Conservation (phyloP, 805 yeast genomes). For the Kurtzmaniella fragi region DNA sequence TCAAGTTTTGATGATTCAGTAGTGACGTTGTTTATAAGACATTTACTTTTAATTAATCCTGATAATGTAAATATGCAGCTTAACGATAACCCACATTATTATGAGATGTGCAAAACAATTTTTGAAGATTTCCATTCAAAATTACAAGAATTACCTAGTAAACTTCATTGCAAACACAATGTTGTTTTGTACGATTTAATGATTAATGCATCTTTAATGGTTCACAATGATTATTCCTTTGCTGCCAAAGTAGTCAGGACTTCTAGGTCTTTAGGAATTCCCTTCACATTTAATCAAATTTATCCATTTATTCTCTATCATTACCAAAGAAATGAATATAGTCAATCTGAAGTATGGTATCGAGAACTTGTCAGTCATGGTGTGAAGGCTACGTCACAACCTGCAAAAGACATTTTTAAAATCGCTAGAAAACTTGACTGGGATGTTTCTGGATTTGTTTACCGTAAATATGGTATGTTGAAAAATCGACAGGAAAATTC, state of each 20-base stretch:
- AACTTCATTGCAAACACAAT: slow-evolving; percentile 7
- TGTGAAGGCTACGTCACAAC: slow-evolving; percentile 21
- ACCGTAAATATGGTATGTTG: slow-evolving; percentile 17
- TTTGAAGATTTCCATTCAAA: slow-evolving; percentile 16
- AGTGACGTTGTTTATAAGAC: slow-evolving; percentile 17
- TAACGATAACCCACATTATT: slow-evolving; percentile 7
- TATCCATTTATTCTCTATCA: slow-evolving; percentile 36
- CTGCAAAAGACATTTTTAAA: slow-evolving; percentile 22
- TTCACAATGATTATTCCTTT: slow-evolving; percentile 29
- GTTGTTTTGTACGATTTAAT: slow-evolving; percentile 25
- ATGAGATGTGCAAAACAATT: slow-evolving; percentile 23
- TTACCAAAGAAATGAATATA: slow-evolving; percentile 22
- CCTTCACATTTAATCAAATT: slow-evolving; percentile 35
- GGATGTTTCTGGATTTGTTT: slow-evolving; percentile 30
- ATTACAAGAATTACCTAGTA: slow-evolving; percentile 8
- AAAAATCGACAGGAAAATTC: slow-evolving; percentile 17
- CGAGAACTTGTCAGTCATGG: slow-evolving; percentile 26
- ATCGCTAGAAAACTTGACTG: slow-evolving; percentile 33
- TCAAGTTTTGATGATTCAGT: slow-evolving; percentile 10
- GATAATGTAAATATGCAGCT: slow-evolving; percentile 12
- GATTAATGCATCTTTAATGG: slow-evolving; percentile 22
- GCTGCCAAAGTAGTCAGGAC: slow-evolving; percentile 25
- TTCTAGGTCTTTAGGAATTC: slow-evolving; percentile 20
- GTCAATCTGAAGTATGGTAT: slow-evolving; percentile 34
- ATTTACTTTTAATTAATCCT: slow-evolving; percentile 20